phyloP scores from a whole-genome alignment of 2,329 filamentous ascomycete genomes.

The Clonostachys sp. region DNA sequence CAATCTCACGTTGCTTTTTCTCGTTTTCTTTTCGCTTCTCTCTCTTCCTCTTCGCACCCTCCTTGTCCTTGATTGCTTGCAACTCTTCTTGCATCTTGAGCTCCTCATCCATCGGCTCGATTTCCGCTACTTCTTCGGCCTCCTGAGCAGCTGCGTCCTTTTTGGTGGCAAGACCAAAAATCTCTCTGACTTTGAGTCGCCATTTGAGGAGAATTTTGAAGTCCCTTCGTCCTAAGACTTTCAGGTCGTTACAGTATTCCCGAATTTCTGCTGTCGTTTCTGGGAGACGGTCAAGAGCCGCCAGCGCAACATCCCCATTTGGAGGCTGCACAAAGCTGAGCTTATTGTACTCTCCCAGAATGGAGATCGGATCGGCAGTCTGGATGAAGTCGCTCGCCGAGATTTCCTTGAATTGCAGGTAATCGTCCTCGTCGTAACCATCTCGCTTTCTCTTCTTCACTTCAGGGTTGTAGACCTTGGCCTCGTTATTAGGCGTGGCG shows the following conservation, averaged over 20 bases:
- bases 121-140: slow-evolving; percentile 69
- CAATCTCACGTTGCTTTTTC: slow-evolving; percentile 86
- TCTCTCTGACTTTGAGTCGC: slow-evolving; percentile 83
- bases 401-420: slow-evolving; percentile 85
- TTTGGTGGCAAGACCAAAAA: slow-evolving; percentile 82
- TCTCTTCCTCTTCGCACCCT: slow-evolving; percentile 72
- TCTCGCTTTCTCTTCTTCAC: slow-evolving; percentile 96
- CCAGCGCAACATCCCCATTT: slow-evolving; percentile 80
- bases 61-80: slow-evolving; percentile 75
- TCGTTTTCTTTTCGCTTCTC: slow-evolving; percentile 87
- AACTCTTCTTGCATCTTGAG: slow-evolving; percentile 85
- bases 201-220: slow-evolving; percentile 88
- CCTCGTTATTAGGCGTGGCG: slow-evolving; percentile 88
- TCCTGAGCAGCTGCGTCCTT: slow-evolving; percentile 44
- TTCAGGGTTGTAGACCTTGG: slow-evolving; percentile 96
- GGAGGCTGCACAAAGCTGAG: slow-evolving; percentile 76
- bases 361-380: slow-evolving; percentile 86
- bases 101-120: slow-evolving; percentile 93
- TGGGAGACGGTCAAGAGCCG: slow-evolving; percentile 78
- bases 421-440: slow-evolving; percentile 96
- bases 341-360: slow-evolving; percentile 81
- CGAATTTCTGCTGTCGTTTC: slow-evolving; percentile 83
- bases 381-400: slow-evolving; percentile 91
- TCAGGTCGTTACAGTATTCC: slow-evolving; percentile 75
- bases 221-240: slow-evolving; percentile 88